Evolutionary conservation across 345 rosid species (phyloP), one percentile per base, ranked within the genome.

Genomic region (Turritis glabra): DNA sequence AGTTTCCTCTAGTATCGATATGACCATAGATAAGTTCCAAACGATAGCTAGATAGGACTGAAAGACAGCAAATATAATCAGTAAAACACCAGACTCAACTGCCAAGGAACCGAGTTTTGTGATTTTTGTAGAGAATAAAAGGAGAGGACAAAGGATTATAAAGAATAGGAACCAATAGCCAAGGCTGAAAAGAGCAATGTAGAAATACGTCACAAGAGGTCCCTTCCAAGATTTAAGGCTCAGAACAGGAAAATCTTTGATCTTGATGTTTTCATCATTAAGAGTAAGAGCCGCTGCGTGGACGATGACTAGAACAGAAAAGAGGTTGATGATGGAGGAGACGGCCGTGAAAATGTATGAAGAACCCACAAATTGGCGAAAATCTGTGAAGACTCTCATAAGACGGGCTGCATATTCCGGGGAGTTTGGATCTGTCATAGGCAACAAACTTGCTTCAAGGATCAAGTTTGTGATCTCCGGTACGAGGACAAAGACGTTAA

Each of bases 1-100:
- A 26, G 57, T 82, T 14, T 85, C 79, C 57, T 87, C 96, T 3
- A 86, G 60, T 10, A 82, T 76, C 23, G 96, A 90, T 46, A 86
- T 72, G 22, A 88, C 85, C 30, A 84, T 1, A 12, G 89, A 86
- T 11, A 85, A 46, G 25, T 30, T 37, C 96, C 87, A 90, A 15
- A 57, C 67, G 2, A 86, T 79, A 26, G 81, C 60, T 5, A 86
- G n/a, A 69, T 81, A 85, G 7, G 27, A 3, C n/a, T 77, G 70
- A 46, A 84, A 66, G 21, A 83, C 38, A 0, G 10, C 10, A 6
- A 80, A 81, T 0, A 75, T 1, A 44, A 81, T 12, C 5, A 21
- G 46, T 17, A 74, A 14, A 9, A 35, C n/a, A 10, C 48, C 12
- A 13, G 63, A 3, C 21, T 59, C 25, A 21, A 52, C 58, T 29